Evolutionary conservation across 1,284 basidiomycete genomes (phyloP), one percentile per base, ranked within the genome.

Genomic region (Microbotryum saponariae): DNA sequence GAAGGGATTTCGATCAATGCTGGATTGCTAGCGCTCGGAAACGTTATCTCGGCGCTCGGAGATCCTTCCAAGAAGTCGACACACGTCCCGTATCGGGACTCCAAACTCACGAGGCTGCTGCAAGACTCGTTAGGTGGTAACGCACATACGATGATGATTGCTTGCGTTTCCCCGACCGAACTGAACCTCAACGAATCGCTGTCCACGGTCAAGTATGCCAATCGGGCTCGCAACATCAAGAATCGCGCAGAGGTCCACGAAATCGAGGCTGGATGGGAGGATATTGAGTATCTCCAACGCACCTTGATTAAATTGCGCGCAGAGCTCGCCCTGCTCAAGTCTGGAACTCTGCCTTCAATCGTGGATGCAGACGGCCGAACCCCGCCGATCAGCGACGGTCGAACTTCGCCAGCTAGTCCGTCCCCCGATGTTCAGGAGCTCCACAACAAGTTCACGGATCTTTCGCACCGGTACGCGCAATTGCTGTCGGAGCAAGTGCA

Each of bases 111-210:
- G 4, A 85, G 92, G 49, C 77, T 84, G 62, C 80, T 97, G 18
- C 93, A 97, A 85, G 93, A 97, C 76, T 97, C 93, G 16, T 84
- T 98, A n/a, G 94, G 94, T 53, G 94, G 94, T 46, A 98, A 97
- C 76, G 88, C 94, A 1, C 88, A 96, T 73, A 98, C 96, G 3
- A 85, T 97, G 67, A 98, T 98, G 96, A 92, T 98, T 69, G 94
- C 94, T 12, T 98, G 96, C 76, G 87, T 97, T 64, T 94, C 91
- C 67, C 89, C 93, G 14, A 87, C 88, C 1, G 96, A 98, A 76
- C 94, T 85, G 83, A 99, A 99, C 76, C 83, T 89, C 6, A 85
- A 82, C 67, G 94, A 99, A 77, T 97, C 96, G 0, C 81, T 97
- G 70, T 97, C 96, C 75, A 99, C 94, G 8, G 83, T 99, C 72